Conservation (phyloP, 371 early-diverging fungal genomes). For the Zopfochytrium polystomum region DNA sequence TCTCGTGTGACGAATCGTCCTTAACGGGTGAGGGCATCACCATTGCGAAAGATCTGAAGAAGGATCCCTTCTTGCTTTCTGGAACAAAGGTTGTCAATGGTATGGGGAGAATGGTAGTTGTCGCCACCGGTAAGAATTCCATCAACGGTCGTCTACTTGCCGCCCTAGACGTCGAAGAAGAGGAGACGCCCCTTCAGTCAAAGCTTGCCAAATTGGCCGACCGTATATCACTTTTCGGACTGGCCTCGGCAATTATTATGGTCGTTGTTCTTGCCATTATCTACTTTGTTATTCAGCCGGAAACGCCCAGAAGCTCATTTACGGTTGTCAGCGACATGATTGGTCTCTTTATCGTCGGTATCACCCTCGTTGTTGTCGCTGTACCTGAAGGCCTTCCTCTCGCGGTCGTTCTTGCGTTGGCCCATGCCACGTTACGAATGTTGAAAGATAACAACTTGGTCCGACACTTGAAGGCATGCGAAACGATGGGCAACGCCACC, state of each 20-base stretch:
- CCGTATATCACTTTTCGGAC: constrained; percentile 88
- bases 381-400: constrained; percentile 96
- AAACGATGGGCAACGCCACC: constrained; percentile 91
- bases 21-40: constrained; percentile 80
- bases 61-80: constrained; percentile 78
- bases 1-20: constrained; percentile 56
- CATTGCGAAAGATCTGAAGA: constrained; percentile 59
- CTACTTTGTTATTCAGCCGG: constrained; percentile 62
- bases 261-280: constrained; percentile 73
- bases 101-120: constrained; percentile 75
- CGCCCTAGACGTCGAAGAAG: constrained; percentile 69
- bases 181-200: constrained; percentile 88
- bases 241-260: constrained; percentile 74
- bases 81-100: constrained; percentile 91
- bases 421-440: constrained; percentile 90
- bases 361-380: constrained; percentile 92
- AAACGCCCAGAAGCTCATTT: constrained; percentile 9
- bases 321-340: constrained; percentile 32
- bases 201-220: constrained; percentile 85
- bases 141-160: constrained; percentile 73
- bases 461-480: too few relatives aligned
- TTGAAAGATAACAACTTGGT: constrained; percentile 74
- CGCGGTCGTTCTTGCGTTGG: constrained; percentile 93
- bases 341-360: constrained; percentile 54
- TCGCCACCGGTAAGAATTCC: constrained; percentile 77